Conservation (phyloP, 768 basidiomycete species). For the Auriscalpium microsporum region DNA sequence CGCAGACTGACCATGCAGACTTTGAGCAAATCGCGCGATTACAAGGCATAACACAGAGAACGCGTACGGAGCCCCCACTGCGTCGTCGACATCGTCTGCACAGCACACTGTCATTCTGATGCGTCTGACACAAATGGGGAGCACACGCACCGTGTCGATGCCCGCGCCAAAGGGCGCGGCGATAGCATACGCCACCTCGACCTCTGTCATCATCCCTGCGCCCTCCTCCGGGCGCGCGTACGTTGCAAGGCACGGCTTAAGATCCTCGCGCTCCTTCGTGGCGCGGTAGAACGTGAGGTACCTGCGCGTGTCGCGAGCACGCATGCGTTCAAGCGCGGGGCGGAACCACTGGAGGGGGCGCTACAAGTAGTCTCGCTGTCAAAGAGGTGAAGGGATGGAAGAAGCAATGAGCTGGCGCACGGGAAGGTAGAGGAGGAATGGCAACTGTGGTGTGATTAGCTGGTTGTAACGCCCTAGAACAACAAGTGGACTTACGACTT, state of each 20-base stretch:
- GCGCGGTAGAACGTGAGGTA: background rate
- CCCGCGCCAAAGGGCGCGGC: slow-evolving; percentile 8
- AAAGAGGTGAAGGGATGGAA: background rate
- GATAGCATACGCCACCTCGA: slow-evolving; percentile 3
- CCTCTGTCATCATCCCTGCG: background rate
- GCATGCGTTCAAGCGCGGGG: background rate
- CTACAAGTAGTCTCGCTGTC: background rate
- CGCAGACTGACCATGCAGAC: background rate
- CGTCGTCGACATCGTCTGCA: slow-evolving; percentile 2
- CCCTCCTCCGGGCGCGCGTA: background rate
- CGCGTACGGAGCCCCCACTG: slow-evolving; percentile 1
- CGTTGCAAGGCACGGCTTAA: slow-evolving; percentile 4
- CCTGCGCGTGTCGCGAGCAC: background rate
- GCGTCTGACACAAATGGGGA: background rate
- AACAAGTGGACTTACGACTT: background rate
- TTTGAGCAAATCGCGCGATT: background rate
- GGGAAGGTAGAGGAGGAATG: slow-evolving; percentile 6
- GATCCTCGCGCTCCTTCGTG: background rate
- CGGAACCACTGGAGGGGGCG: slow-evolving; percentile 11
- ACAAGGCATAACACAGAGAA: background rate
- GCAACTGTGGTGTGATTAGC: background rate
- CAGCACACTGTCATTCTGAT: background rate
- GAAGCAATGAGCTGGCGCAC: background rate
- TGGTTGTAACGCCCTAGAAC: background rate
- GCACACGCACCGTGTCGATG: slow-evolving; percentile 5